Base-by-base conservation (phyloP, 2,329 filamentous ascomycete genomes). In the Botrytis galanthina region DNA sequence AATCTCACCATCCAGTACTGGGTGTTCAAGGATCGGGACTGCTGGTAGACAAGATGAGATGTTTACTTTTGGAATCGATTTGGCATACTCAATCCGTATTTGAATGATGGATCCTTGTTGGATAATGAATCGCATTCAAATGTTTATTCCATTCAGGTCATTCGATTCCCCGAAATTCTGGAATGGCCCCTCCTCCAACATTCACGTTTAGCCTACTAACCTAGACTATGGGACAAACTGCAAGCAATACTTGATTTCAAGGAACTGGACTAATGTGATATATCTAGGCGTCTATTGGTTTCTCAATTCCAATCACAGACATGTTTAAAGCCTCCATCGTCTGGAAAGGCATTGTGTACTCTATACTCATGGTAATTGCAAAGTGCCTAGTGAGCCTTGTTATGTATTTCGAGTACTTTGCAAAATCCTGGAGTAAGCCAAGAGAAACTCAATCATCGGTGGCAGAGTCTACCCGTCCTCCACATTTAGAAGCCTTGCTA, bases 301-400 rank as follows among this genome's bases (percentile, higher is more conserved):
- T 95, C 79, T 91, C 92, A 0, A 92, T 96, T 1, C 93, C 93
- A 0, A 91, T 95, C 44, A 88, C 87, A 0, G 82, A 88, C 9
- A 89, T 96, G 85, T 95, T 94, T 77, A 80, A 81, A 0, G 87
- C 87, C 0, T 78, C 82, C 0, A 85, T 92, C 0, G 82, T 94
- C 2, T 96, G 92, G 93, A 88, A 89, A 18, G 93, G 93, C 0
- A 75, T 94, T 0, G 85, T 94, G 0, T 96, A 95, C 78, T 85
- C 91, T 0, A 75, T 91, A 0, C 82, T 96, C 5, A 96, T 96
- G 93, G 79, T 85, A 0, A 69, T 92, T 3, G 86, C 83, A 5
- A 93, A 93, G 78, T 75, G 90, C 1, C 72, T 85, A 1, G 90
- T 89, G n/a, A 88, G 90, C 0, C 12, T 87, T 0, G 74, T 76